Evolutionary conservation across 2,329 filamentous ascomycete species (phyloP).

Genomic region (Exophiala xenobiotica): DNA sequence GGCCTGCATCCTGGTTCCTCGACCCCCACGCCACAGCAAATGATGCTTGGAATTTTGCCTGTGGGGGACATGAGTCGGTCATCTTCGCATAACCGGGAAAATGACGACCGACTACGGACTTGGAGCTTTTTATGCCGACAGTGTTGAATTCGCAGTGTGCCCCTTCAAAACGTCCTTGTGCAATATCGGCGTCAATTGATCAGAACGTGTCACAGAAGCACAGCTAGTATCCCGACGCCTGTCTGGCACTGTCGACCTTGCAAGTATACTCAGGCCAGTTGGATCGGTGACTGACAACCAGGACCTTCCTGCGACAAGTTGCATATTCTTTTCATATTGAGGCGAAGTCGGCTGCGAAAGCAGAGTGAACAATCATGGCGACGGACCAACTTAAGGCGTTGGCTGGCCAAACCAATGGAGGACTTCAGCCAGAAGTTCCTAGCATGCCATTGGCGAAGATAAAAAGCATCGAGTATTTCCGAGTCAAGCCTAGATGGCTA

Average conservation of each 20-base stretch:
- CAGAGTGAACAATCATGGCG: slow-evolving; percentile 15
- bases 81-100: neutral
- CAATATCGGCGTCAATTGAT: too few relatives aligned
- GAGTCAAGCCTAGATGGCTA: slow-evolving; percentile 72
- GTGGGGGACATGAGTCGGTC: neutral
- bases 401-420: slow-evolving; percentile 15
- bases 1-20: neutral
- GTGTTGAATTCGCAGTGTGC: neutral
- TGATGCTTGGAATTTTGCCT: neutral
- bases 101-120: neutral
- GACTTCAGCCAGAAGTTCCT: slow-evolving; percentile 7
- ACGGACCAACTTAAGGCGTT: slow-evolving; percentile 22
- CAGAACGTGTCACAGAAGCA: too few relatives aligned
- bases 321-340: too few relatives aligned
- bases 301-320: too few relatives aligned
- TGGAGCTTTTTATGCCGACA: neutral
- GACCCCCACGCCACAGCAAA: neutral
- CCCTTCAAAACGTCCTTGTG: too few relatives aligned
- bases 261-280: too few relatives aligned
- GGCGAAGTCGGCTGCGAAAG: neutral
- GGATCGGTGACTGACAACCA: too few relatives aligned
- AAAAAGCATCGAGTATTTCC: slow-evolving; percentile 68
- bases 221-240: too few relatives aligned
- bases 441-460: slow-evolving; percentile 42
- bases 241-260: too few relatives aligned